Evolutionary conservation across 2,329 filamentous ascomycete species (phyloP), one percentile per base, ranked within the genome.

Genomic region (Sclerotinia spermophila): DNA sequence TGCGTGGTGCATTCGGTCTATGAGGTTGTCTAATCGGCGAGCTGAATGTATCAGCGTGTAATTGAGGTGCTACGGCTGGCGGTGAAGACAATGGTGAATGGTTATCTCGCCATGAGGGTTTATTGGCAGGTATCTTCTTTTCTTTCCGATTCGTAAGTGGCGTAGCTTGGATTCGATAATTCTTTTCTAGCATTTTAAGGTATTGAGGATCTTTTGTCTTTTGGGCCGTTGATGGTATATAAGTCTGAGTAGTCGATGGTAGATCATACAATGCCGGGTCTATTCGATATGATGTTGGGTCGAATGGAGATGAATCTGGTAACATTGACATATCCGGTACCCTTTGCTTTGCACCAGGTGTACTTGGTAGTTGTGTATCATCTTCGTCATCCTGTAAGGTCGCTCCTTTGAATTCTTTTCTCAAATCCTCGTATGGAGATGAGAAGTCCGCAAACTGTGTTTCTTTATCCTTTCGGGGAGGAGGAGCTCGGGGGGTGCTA

Each of bases 111-210:
- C 78, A 79, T 33, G 77, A 79, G 35, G 77, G 76, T 64, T 80
- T 79, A 24, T 76, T 76, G 24, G 72, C 73, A 11, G 78, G 76
- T 4, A 74, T 78, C 62, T 62, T 68, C 55, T 68, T 71, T 17
- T 71, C 64, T 61, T 71, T 68, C 13, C 55, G 53, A 7, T 75
- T 73, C 15, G 84, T 90, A 75, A 96, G 90, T 0, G 96, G 96
- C 15, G 96, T 99, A 8, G 95, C 93, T 81, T 96, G 93, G 35
- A 99, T 86, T 44, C 95, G 92, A 83, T 97, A 99, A 71, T 92
- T 97, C 82, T 96, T 97, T 83, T 98, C 94, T 7, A 97, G 87
- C n/a, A 98, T 86, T 71, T 92, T 92, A 80, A 98, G 95, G 55
- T 99, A 86, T 13, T 98, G 84, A 3, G 92, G 92, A 78, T 97